Evolutionary conservation across 129 eudicot genomes (phyloP).

Genomic region (Flaveria brownii): DNA sequence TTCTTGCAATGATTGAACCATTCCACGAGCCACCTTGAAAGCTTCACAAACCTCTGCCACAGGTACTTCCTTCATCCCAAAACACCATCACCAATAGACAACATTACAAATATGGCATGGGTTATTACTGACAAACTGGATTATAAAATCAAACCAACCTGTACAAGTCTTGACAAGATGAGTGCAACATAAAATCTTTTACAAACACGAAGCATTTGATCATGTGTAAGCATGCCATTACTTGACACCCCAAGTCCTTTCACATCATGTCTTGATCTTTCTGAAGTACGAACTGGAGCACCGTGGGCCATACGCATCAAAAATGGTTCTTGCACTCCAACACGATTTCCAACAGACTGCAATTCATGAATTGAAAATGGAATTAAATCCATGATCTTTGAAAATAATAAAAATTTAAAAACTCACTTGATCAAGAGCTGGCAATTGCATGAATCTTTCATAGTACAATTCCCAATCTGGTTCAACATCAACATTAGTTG

Average conservation of each 20-base stretch:
- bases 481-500: constrained; percentile 91
- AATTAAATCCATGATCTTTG: background rate
- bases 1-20: constrained; percentile 98
- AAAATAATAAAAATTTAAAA: background rate
- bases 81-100: constrained; percentile 23
- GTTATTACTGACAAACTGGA: background rate
- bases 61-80: constrained; percentile 73
- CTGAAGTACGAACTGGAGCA: constrained; percentile 64
- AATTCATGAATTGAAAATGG: constrained; percentile 25
- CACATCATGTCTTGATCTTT: constrained; percentile 47
- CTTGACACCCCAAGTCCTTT: constrained; percentile 58
- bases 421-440: constrained; percentile 83
- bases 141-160: constrained; percentile 47
- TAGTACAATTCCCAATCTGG: constrained; percentile 98
- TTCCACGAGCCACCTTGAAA: constrained; percentile 94
- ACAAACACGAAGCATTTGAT: constrained; percentile 85
- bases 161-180: constrained; percentile 83
- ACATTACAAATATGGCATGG: background rate
- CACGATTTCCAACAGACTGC: constrained; percentile 95
- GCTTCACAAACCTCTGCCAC: constrained; percentile 84
- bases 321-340: constrained; percentile 94
- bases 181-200: constrained; percentile 92
- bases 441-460: constrained; percentile 85
- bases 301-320: constrained; percentile 99
- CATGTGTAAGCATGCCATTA: constrained; percentile 63